A percentile compares a stretch with the other conserved stretches of the same genome.
These are phyloP conservation scores for Leishmania gerbilli DNA, from an alignment of 208 protist genomes.

Conservation along the genomic window DNA sequence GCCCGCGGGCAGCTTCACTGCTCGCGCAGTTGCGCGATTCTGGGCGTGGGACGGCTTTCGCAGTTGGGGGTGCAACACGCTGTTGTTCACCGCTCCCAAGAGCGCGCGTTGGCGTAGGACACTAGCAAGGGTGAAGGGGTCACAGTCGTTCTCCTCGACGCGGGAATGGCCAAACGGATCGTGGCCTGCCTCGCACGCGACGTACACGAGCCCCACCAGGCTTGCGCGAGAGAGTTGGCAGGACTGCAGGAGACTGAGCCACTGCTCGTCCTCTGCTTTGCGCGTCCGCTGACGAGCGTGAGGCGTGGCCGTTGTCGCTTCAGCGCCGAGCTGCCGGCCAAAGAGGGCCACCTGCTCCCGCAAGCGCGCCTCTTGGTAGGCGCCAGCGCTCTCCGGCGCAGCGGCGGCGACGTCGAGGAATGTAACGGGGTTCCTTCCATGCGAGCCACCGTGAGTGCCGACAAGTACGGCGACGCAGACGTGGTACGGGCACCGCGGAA, in stretches of 20 bases:
- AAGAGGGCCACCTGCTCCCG: constrained; percentile 17
- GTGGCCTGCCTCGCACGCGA: neutral
- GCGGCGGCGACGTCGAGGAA: constrained; percentile 26
- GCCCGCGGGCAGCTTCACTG: neutral
- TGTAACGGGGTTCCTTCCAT: neutral
- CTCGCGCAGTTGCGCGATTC: neutral
- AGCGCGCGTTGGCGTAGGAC: constrained; percentile 16
- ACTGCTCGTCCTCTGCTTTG: constrained; percentile 8
- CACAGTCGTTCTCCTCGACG: neutral
- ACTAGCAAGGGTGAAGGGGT: constrained; percentile 9
- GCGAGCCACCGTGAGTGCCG: neutral
- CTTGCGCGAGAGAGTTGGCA: constrained; percentile 14
- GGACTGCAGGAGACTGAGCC: constrained; percentile 25
- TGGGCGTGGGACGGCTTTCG: neutral
- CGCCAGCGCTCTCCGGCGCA: neutral
- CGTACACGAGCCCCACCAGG: constrained; percentile 13
- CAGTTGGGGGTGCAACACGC: neutral
- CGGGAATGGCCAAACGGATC: neutral
- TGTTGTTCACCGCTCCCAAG: constrained; percentile 8
- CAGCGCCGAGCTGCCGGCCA: neutral
- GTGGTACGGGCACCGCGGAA: constrained; percentile 16
- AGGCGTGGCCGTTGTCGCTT: neutral
- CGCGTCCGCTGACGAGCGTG: neutral
- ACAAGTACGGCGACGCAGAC: constrained; percentile 16
- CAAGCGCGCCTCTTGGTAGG: neutral